phyloP scores from a whole-genome alignment of 2,329 filamentous ascomycete genomes.

The Leptographium procerum region DNA sequence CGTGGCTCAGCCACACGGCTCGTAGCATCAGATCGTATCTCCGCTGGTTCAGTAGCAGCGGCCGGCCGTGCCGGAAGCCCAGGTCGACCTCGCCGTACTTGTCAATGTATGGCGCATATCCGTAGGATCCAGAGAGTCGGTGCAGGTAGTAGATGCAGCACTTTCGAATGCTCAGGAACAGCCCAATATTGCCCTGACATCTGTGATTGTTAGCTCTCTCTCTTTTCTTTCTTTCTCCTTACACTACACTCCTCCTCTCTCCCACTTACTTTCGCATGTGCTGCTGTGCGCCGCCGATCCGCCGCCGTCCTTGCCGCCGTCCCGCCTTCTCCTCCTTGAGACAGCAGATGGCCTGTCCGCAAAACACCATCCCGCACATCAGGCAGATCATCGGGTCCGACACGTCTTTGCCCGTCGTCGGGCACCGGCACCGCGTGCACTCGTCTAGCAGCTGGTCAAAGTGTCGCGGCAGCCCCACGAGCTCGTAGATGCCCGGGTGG shows the following conservation, averaged over 20 bases:
- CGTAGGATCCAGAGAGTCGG: constrained; percentile 69
- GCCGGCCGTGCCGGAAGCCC: constrained; percentile 76
- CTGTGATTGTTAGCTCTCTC: constrained; percentile 29
- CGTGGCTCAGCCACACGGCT: constrained; percentile 76
- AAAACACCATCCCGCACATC: constrained; percentile 95
- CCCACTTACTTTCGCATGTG: constrained; percentile 69
- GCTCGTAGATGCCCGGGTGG: constrained; percentile 87
- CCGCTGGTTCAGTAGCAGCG: constrained; percentile 86
- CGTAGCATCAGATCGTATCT: constrained; percentile 82
- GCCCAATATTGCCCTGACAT: constrained; percentile 79
- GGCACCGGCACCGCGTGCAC: constrained; percentile 71
- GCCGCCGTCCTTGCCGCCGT: constrained; percentile 27
- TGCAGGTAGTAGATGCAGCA: constrained; percentile 86
- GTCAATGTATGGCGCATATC: constrained; percentile 85
- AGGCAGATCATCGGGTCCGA: constrained; percentile 86
- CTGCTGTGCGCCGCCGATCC: constrained; percentile 77
- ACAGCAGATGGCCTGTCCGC: constrained; percentile 88
- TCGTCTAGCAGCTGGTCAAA: constrained; percentile 91
- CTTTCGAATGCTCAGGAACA: constrained; percentile 95
- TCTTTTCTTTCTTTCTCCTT: background rate
- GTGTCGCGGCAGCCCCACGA: constrained; percentile 82
- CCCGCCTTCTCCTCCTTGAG: constrained; percentile 47
- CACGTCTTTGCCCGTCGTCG: constrained; percentile 82
- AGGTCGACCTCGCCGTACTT: constrained; percentile 91
- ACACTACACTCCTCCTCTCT: constrained; percentile 53